phyloP scores from a whole-genome alignment of 306 rosid species.

The Neltuma alba region DNA sequence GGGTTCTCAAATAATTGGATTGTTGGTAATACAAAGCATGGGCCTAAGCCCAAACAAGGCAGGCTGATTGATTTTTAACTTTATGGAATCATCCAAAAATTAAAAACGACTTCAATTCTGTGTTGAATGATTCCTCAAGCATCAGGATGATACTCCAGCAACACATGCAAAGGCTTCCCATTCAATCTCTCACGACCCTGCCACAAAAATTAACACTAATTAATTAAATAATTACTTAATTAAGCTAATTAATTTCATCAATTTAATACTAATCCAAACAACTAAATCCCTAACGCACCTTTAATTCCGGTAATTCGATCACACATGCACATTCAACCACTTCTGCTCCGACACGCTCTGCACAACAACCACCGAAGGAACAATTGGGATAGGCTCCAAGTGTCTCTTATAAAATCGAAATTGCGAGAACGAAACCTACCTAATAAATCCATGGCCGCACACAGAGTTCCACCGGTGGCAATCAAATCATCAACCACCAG shows the following conservation, averaged over 20 bases:
- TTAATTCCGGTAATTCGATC: slow-evolving; percentile 68
- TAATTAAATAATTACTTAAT: not conserved
- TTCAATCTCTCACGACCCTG: slow-evolving; percentile 68
- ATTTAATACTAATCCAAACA: not conserved
- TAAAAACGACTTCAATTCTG: not conserved
- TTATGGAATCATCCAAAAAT: not conserved
- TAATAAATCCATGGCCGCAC: slow-evolving; percentile 94
- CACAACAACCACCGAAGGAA: not conserved
- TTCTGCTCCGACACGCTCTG: slow-evolving; percentile 78
- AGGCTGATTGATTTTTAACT: not conserved
- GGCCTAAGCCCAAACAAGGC: not conserved
- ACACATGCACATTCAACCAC: slow-evolving; percentile 76
- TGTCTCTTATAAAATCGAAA: not conserved
- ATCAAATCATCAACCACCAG: slow-evolving; percentile 92
- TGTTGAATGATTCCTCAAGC: not conserved
- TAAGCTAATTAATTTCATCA: not conserved
- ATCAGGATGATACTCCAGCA: slow-evolving; percentile 45
- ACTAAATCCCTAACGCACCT: slow-evolving; percentile 36
- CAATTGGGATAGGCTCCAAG: not conserved
- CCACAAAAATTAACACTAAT: not conserved
- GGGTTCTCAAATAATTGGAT: not conserved
- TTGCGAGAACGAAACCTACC: slow-evolving; percentile 46
- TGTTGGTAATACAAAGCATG: not conserved
- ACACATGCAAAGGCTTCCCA: slow-evolving; percentile 61
- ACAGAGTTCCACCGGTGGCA: slow-evolving; percentile 95